Evolutionary conservation across 2,329 filamentous ascomycete genomes (phyloP).

Genomic region (Allantophomopsis lycopodina): DNA sequence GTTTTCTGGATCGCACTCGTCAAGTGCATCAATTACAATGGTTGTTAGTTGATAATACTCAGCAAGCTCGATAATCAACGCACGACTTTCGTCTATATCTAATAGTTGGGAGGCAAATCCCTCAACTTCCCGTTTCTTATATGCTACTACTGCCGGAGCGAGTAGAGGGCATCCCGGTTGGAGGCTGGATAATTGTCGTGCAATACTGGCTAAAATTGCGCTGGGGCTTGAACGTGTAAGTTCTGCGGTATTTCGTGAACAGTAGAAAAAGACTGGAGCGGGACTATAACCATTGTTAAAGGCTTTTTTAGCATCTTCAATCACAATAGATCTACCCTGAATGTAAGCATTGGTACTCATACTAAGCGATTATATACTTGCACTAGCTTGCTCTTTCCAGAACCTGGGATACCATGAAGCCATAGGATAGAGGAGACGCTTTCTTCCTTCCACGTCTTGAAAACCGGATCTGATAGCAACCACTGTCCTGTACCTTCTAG

Average conservation of each 20-base stretch:
- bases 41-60: too few relatives aligned
- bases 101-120: conserved; percentile 5
- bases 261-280: conserved; percentile 15
- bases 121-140: conserved; percentile 5
- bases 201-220: conserved; percentile 10
- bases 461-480: conserved; percentile 11
- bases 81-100: conserved; percentile 4
- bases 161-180: conserved; percentile 3
- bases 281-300: neutral
- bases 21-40: too few relatives aligned
- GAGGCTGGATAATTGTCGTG: conserved; percentile 10
- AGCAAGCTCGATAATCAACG: neutral
- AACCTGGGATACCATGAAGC: conserved; percentile 20
- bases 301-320: conserved; percentile 2
- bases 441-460: conserved; percentile 14
- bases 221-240: conserved; percentile 9
- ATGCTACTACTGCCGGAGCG: conserved; percentile 2
- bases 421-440: conserved; percentile 19
- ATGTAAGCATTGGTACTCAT: neutral
- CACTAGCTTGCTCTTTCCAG: conserved; percentile 19
- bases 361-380: conserved; percentile 2
- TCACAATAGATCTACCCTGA: conserved; percentile 2
- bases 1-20: too few relatives aligned
- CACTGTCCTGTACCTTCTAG: conserved; percentile 10
- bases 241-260: conserved; percentile 11